Evolutionary conservation across 225 moss, liverwort and hornwort genomes (phyloP).

Genomic region (Pseudisothecium myosuroides): DNA sequence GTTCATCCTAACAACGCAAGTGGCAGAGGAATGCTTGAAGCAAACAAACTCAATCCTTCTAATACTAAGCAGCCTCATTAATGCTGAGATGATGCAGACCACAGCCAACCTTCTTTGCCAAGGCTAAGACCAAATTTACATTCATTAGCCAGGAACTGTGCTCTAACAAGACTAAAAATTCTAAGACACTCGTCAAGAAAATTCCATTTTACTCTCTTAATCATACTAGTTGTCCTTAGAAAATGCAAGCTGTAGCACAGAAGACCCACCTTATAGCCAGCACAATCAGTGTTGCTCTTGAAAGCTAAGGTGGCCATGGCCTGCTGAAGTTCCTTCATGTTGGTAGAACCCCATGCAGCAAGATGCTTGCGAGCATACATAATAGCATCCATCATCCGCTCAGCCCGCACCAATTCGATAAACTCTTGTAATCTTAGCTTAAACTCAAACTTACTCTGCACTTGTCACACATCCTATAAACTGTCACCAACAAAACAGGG

Average conservation of each 20-base stretch:
- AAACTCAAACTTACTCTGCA: constrained; percentile 97
- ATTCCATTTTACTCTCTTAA: not conserved
- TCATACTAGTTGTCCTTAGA: not conserved
- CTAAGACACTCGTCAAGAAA: not conserved
- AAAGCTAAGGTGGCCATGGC: constrained; percentile 99
- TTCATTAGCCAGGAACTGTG: not conserved
- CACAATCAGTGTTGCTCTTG: constrained; percentile 97
- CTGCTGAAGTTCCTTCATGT: constrained; percentile 99
- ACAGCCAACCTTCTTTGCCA: not conserved
- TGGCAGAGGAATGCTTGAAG: not conserved
- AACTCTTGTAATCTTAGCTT: constrained; percentile 98
- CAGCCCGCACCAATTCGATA: constrained; percentile 91
- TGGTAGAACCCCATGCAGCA: constrained; percentile 84
- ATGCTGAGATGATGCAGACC: not conserved
- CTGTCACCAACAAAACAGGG: not conserved
- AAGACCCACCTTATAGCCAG: constrained; percentile 78
- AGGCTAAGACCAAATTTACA: not conserved
- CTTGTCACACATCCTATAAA: not conserved
- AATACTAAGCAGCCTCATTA: not conserved
- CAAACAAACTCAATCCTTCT: not conserved
- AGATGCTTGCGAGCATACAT: constrained; percentile 95
- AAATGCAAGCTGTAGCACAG: not conserved
- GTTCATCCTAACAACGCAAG: not conserved
- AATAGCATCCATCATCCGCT: constrained; percentile 99
- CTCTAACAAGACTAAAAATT: not conserved